Percentiles rank a stretch among this genome's conserved stretches.
Conservation (phyloP, 306 rosid genomes). For the Cicer cuneatum region DNA sequence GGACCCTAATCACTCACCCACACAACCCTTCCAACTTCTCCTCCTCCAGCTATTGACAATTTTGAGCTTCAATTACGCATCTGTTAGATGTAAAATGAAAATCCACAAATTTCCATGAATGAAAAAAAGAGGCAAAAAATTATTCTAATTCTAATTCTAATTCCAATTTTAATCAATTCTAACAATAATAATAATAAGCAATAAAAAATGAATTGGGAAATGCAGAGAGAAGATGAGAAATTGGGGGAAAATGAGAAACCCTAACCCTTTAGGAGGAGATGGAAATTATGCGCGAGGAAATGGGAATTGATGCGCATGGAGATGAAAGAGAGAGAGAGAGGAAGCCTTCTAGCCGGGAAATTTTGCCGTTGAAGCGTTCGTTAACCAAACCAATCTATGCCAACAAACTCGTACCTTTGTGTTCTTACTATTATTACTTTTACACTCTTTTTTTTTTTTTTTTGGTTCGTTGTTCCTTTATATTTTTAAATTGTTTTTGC, state of each 20-base stretch:
- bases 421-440: conserved; percentile 21
- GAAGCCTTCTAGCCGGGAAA: conserved; percentile 64
- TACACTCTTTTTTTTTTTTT: background rate
- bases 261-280: conserved; percentile 60
- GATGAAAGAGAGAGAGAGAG: conserved; percentile 51
- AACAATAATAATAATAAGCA: background rate
- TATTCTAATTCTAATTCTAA: background rate
- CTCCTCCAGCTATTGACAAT: conserved; percentile 45
- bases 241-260: conserved; percentile 37
- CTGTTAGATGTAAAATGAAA: conserved; percentile 41
- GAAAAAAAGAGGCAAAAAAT: background rate
- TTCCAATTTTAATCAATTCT: background rate
- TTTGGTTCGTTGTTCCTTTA: background rate
- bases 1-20: conserved; percentile 55
- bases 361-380: conserved; percentile 97
- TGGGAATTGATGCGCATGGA: conserved; percentile 43
- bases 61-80: conserved; percentile 59
- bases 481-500: background rate
- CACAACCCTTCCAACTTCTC: conserved; percentile 42
- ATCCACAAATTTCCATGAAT: conserved; percentile 41
- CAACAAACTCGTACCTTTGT: conserved; percentile 50
- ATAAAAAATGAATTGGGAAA: conserved; percentile 24
- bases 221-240: background rate
- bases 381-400: conserved; percentile 66
- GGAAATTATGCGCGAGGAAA: conserved; percentile 42